Percentiles rank a stretch among this genome's conserved stretches.
phyloP scores from a whole-genome alignment of 2,329 filamentous ascomycete genomes.

The Elsinoe batatas region DNA sequence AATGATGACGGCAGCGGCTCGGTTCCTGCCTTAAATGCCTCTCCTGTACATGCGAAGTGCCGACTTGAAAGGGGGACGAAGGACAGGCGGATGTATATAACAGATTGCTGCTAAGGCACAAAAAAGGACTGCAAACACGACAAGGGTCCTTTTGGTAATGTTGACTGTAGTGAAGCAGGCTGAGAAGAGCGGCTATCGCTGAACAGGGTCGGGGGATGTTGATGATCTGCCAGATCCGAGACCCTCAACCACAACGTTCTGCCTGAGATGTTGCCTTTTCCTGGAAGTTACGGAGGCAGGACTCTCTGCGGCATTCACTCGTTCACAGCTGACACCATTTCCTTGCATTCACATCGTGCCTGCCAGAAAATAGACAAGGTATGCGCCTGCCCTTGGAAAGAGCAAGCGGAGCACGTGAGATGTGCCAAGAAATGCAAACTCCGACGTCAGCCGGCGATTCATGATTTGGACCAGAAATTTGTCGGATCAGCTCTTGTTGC shows the following conservation, averaged over 20 bases:
- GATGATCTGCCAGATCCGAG: slow-evolving; percentile 7
- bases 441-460: slow-evolving; percentile 5
- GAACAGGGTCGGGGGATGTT: not conserved
- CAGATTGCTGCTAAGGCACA: not conserved
- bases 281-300: no score
- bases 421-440: slow-evolving; percentile 8
- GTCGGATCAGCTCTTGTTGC: not conserved
- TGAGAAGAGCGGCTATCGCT: not conserved
- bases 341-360: not conserved
- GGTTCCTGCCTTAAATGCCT: slow-evolving; percentile 1
- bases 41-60: not conserved
- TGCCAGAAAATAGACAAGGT: no score
- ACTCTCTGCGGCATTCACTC: not conserved
- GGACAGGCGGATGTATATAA: not conserved
- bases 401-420: slow-evolving; percentile 5
- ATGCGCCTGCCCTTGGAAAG: not conserved
- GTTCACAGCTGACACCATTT: not conserved
- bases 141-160: slow-evolving; percentile 4
- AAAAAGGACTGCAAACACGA: not conserved
- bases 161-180: slow-evolving; percentile 3
- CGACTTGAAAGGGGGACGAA: not conserved
- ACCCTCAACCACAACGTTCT: not conserved
- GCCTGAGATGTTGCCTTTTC: not conserved
- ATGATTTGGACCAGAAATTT: not conserved
- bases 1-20: slow-evolving; percentile 11